Evolutionary conservation across 2,329 filamentous ascomycete species (phyloP), one percentile per base, ranked within the genome.

Genomic region (Penicillium sp.): DNA sequence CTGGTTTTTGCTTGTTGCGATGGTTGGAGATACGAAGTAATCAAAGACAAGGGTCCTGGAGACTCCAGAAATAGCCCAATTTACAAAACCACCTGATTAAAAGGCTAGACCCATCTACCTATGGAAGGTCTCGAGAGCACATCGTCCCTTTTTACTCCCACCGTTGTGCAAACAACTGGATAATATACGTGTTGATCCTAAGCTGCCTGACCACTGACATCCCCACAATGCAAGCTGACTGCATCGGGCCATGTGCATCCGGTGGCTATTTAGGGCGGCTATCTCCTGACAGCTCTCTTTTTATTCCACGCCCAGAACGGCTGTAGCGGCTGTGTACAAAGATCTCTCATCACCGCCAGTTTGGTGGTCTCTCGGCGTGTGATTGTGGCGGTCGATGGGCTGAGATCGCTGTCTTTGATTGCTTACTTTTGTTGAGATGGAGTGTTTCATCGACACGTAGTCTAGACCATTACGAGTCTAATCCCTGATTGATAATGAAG

Each of bases 241-340:
- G 15, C 32, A 39, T 52, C 38, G n/a, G 35, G 38, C 39, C 47
- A 49, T 48, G 39, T 45, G 45, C 49, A 43, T 38, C 44, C 41
- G 29, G 39, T 45, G 37, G 26, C 35, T 34, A n/a, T 15, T 45
- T 49, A 38, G 43, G 45, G 50, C 50, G 50, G 49, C 48, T 58
- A 53, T 54, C 51, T 55, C 55, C 56, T 57, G 54, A 58, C 52
- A 54, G 48, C 41, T 55, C 47, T 43, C 46, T 33, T 55, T 58
- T 54, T 52, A 7, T 29, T 45, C 24, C 8, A 22, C 24, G 26
- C 31, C 44, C 50, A 48, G 21, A 46, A 51, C 46, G 51, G 54
- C 37, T 50, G 47, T 51, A 48, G 54, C 54, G 54, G 54, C 52
- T 57, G 37, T 45, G 38, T 40, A 51, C 51, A 57, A 54, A 59